Percentiles rank a stretch among this genome's conserved stretches.
phyloP scores from a whole-genome alignment of 306 rosid species.

The Medicago arabica region DNA sequence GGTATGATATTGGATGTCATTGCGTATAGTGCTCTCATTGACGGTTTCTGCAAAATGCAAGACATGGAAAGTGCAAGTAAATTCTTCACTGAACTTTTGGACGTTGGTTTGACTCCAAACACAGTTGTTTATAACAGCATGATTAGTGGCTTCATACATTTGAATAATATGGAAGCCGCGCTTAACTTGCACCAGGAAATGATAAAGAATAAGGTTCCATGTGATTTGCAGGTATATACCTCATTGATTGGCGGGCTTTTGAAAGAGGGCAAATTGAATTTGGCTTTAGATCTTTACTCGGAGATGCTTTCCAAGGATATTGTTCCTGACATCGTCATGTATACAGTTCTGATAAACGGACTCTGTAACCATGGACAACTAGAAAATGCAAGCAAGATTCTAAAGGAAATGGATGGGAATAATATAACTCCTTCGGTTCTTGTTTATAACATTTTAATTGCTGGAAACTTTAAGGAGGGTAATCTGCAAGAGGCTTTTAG shows the following conservation, averaged over 20 bases:
- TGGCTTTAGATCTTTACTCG: conserved; percentile 69
- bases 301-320: conserved; percentile 80
- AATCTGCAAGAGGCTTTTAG: conserved; percentile 72
- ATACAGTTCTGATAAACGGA: conserved; percentile 60
- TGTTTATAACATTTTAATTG: conserved; percentile 70
- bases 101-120: conserved; percentile 77
- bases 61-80: conserved; percentile 74
- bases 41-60: conserved; percentile 66
- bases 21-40: conserved; percentile 65
- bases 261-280: conserved; percentile 58
- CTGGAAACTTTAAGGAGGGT: conserved; percentile 73
- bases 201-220: conserved; percentile 60
- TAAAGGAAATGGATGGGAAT: conserved; percentile 64
- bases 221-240: conserved; percentile 68
- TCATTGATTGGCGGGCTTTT: conserved; percentile 66
- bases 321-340: conserved; percentile 60
- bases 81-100: conserved; percentile 62
- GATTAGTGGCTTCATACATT: conserved; percentile 65
- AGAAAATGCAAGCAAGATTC: conserved; percentile 62
- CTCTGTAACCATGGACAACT: conserved; percentile 69
- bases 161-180: conserved; percentile 72
- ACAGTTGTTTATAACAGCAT: conserved; percentile 66
- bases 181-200: conserved; percentile 64
- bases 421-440: conserved; percentile 58
- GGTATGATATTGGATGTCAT: conserved; percentile 63